These are phyloP conservation scores for Daedaleopsis nitida DNA, from an alignment of 768 basidiomycete genomes.

Conservation along the genomic window DNA sequence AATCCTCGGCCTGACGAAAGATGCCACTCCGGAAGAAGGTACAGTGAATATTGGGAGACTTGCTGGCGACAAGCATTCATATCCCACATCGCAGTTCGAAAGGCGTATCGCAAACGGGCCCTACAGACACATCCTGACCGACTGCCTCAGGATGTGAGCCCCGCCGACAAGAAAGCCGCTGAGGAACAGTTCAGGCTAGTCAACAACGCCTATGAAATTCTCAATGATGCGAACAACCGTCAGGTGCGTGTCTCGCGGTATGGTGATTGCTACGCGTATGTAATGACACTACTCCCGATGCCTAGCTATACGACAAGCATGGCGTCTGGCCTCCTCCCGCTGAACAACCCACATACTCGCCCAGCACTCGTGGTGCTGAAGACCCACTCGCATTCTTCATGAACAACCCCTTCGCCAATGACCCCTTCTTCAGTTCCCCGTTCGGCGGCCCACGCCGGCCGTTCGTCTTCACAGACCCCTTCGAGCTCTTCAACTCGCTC, in stretches of 20 bases:
- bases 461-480: slow-evolving; percentile 72
- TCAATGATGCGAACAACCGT: slow-evolving; percentile 63
- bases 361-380: background rate
- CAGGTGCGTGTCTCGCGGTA: slow-evolving; percentile 37
- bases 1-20: slow-evolving; percentile 50
- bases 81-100: slow-evolving; percentile 52
- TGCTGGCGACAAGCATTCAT: background rate
- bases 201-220: slow-evolving; percentile 77
- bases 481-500: slow-evolving; percentile 70
- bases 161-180: slow-evolving; percentile 56
- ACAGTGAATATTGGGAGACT: slow-evolving; percentile 32
- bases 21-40: slow-evolving; percentile 69
- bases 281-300: slow-evolving; percentile 3
- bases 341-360: slow-evolving; percentile 20
- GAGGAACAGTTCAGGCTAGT: slow-evolving; percentile 69
- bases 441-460: slow-evolving; percentile 28
- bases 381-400: slow-evolving; percentile 20
- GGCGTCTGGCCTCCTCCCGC: slow-evolving; percentile 72
- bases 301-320: slow-evolving; percentile 65
- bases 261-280: background rate
- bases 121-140: slow-evolving; percentile 79
- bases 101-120: slow-evolving; percentile 75
- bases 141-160: slow-evolving; percentile 54
- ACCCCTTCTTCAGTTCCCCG: slow-evolving; percentile 43
- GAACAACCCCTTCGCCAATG: slow-evolving; percentile 38